phyloP scores from a whole-genome alignment of 345 rosid species.

The Rhodomyrtus tomentosa region DNA sequence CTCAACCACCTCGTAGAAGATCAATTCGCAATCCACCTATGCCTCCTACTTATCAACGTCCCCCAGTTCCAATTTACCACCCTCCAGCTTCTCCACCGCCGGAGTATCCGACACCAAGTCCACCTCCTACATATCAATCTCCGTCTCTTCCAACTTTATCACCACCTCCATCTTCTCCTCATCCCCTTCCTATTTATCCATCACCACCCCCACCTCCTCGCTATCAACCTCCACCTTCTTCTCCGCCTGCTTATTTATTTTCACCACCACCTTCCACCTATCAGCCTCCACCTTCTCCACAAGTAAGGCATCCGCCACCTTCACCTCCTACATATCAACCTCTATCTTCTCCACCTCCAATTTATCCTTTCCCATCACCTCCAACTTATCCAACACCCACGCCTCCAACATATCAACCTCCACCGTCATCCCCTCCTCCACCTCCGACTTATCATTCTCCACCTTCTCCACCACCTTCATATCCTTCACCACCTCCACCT shows the following conservation, averaged over 20 bases:
- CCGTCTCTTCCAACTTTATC: neutral
- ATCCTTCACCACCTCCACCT: neutral
- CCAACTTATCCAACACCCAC: neutral
- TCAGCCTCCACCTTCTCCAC: neutral
- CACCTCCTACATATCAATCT: neutral
- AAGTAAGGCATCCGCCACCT: neutral
- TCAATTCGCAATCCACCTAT: neutral
- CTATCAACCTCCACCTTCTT: neutral
- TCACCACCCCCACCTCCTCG: neutral
- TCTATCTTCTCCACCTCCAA: neutral
- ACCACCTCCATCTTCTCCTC: neutral
- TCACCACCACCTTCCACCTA: neutral
- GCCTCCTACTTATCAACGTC: neutral
- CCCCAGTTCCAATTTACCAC: neutral
- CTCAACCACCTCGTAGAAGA: neutral
- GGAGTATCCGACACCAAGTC: neutral
- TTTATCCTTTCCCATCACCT: neutral
- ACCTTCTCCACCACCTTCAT: neutral
- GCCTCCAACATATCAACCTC: neutral
- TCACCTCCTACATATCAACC: neutral
- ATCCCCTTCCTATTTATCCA: neutral
- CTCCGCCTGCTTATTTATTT: neutral
- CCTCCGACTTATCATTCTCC: neutral
- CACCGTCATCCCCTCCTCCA: neutral
- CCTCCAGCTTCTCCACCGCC: conserved; percentile 1